Conservation (phyloP, 1,139 yeast genomes). For the Suhomyces bribrorum region DNA sequence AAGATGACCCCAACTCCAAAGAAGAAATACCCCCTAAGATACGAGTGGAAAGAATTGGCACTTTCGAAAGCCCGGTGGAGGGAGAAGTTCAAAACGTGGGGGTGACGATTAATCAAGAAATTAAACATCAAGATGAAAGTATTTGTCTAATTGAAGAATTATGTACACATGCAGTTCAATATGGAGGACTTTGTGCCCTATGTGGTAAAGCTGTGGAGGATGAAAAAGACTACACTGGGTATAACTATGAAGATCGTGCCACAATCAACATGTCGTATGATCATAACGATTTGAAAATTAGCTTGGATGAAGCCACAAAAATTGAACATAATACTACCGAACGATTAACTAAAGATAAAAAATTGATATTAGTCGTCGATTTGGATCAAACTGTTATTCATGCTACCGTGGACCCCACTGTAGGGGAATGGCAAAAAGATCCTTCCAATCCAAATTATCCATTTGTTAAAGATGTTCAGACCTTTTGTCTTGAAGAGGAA, state of each 20-base stretch:
- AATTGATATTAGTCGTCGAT: slow-evolving; percentile 89
- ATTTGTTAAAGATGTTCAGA: slow-evolving; percentile 77
- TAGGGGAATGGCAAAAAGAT: slow-evolving; percentile 93
- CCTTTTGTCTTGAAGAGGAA: slow-evolving; percentile 79
- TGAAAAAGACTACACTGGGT: slow-evolving; percentile 77
- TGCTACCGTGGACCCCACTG: slow-evolving; percentile 97
- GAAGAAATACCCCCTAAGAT: slow-evolving; percentile 46
- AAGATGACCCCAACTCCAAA: slow-evolving; percentile 56
- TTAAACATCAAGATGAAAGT: slow-evolving; percentile 50
- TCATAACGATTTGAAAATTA: slow-evolving; percentile 80
- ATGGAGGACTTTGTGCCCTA: slow-evolving; percentile 91
- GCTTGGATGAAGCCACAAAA: slow-evolving; percentile 81
- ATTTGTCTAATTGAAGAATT: slow-evolving; percentile 71
- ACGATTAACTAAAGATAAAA: slow-evolving; percentile 60
- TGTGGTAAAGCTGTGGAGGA: slow-evolving; percentile 89
- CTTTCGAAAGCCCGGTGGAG: slow-evolving; percentile 80
- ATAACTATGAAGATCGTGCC: slow-evolving; percentile 71
- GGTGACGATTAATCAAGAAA: slow-evolving; percentile 59
- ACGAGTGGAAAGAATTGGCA: slow-evolving; percentile 62
- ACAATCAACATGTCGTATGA: slow-evolving; percentile 91
- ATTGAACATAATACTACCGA: slow-evolving; percentile 71
- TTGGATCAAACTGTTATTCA: slow-evolving; percentile 97
- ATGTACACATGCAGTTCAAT: slow-evolving; percentile 93
- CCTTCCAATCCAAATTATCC: slow-evolving; percentile 81
- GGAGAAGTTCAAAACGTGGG: slow-evolving; percentile 60